Conservation (phyloP, 1,284 basidiomycete genomes). For the Trichosporon inkin region DNA sequence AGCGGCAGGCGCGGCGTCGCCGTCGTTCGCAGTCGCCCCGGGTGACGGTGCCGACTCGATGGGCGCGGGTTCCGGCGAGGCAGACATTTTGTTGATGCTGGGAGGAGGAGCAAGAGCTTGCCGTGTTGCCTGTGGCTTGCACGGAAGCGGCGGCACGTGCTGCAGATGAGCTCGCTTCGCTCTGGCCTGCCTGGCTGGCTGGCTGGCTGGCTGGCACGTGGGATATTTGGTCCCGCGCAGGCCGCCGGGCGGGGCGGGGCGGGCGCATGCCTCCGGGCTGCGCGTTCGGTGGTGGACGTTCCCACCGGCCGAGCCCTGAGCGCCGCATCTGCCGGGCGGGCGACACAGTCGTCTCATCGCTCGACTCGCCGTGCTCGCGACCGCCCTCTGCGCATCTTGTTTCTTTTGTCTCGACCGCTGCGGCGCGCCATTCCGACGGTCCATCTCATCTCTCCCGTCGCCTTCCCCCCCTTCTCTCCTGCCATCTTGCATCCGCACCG, state of each 20-base stretch:
- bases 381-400: neutral
- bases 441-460: too few species aligned
- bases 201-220: neutral
- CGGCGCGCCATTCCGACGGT: neutral
- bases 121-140: neutral
- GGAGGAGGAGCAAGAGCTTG: neutral
- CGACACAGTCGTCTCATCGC: slow-evolving; percentile 1
- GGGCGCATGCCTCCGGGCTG: neutral
- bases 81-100: slow-evolving; percentile 9
- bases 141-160: neutral
- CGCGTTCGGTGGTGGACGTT: neutral
- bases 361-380: neutral
- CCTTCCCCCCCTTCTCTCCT: neutral
- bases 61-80: slow-evolving; percentile 13
- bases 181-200: too few species aligned
- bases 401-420: neutral
- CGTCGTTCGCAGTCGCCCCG: slow-evolving; percentile 48
- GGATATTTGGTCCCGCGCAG: neutral
- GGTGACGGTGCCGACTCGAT: slow-evolving; percentile 5
- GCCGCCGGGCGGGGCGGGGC: too few species aligned
- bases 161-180: neutral
- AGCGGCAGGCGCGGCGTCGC: slow-evolving; percentile 57
- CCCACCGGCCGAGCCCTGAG: neutral
- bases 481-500: neutral
- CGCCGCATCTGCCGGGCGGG: neutral